phyloP scores from a whole-genome alignment of 2,329 filamentous ascomycete genomes.

The Massarina eburnea region DNA sequence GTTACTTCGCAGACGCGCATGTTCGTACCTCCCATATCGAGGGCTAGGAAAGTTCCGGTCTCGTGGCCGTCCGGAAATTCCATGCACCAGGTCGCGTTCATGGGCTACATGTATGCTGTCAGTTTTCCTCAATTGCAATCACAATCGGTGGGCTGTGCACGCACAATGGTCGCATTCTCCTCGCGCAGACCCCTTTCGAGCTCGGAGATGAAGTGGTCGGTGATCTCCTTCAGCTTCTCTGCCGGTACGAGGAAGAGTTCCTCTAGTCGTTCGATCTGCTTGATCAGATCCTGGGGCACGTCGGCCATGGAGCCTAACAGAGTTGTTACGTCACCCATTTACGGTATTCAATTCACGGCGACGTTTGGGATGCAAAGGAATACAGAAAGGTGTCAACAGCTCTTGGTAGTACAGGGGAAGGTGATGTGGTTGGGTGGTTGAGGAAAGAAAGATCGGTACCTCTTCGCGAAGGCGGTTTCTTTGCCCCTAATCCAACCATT shows the following conservation, averaged over 20 bases:
- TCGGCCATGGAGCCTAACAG: slow-evolving; percentile 81
- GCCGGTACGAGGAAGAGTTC: slow-evolving; percentile 77
- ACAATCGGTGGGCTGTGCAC: slow-evolving; percentile 40
- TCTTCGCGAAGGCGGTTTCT: slow-evolving; percentile 69
- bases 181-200: slow-evolving; percentile 83
- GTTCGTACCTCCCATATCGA: slow-evolving; percentile 97
- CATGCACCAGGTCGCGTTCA: slow-evolving; percentile 99
- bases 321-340: slow-evolving; percentile 22
- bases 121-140: not conserved
- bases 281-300: slow-evolving; percentile 79
- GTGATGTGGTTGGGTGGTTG: not conserved
- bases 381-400: not conserved
- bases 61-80: slow-evolving; percentile 84
- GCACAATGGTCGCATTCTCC: slow-evolving; percentile 89
- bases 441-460: slow-evolving; percentile 56
- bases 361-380: not conserved
- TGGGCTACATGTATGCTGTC: slow-evolving; percentile 62
- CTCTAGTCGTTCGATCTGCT: slow-evolving; percentile 82
- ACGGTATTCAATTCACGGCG: not conserved
- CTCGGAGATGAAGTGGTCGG: slow-evolving; percentile 85
- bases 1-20: slow-evolving; percentile 93
- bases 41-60: slow-evolving; percentile 81
- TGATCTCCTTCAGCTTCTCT: slow-evolving; percentile 84
- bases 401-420: too few relatives aligned
- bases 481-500: slow-evolving; percentile 66